Evolutionary conservation across 805 yeast species (phyloP).

Genomic region (Candida boleticola): DNA sequence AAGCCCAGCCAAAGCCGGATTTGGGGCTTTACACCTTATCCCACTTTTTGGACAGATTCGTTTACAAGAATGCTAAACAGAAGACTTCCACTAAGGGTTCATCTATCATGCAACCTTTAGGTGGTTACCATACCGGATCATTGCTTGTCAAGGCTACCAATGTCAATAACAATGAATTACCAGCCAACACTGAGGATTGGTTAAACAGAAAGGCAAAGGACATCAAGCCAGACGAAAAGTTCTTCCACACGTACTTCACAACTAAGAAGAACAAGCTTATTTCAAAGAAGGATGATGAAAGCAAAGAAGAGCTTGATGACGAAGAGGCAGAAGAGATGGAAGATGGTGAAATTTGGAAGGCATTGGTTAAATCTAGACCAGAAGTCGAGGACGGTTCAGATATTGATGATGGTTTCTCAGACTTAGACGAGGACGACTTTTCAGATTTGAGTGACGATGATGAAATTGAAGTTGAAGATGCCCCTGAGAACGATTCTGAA

Average conservation of each 20-base stretch:
- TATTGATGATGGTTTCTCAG: conserved; percentile 33
- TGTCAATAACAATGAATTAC: conserved; percentile 43
- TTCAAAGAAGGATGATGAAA: conserved; percentile 23
- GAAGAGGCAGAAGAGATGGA: conserved; percentile 45
- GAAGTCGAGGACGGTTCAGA: conserved; percentile 55
- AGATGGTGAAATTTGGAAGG: conserved; percentile 80
- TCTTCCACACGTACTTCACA: conserved; percentile 82
- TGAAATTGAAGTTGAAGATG: conserved; percentile 33
- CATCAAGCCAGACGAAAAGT: conserved; percentile 82
- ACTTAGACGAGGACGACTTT: conserved; percentile 46
- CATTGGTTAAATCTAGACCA: conserved; percentile 71
- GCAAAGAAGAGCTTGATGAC: conserved; percentile 30
- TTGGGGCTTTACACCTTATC: conserved; percentile 81
- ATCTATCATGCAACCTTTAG: conserved; percentile 96
- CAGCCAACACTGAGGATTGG: conserved; percentile 89
- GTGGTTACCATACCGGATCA: conserved; percentile 75
- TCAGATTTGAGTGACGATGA: conserved; percentile 42
- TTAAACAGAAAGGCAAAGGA: conserved; percentile 56
- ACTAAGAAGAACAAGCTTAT: conserved; percentile 47
- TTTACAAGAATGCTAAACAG: conserved; percentile 87
- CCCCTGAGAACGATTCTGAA: conserved; percentile 20
- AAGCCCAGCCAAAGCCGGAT: conserved; percentile 72
- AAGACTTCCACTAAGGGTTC: conserved; percentile 74
- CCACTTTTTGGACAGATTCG: conserved; percentile 93
- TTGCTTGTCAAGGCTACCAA: conserved; percentile 65